Percentiles rank a stretch among this genome's conserved stretches.
Evolutionary conservation across 1,284 basidiomycete species (phyloP).

Genomic region (Ustilago hordei): DNA sequence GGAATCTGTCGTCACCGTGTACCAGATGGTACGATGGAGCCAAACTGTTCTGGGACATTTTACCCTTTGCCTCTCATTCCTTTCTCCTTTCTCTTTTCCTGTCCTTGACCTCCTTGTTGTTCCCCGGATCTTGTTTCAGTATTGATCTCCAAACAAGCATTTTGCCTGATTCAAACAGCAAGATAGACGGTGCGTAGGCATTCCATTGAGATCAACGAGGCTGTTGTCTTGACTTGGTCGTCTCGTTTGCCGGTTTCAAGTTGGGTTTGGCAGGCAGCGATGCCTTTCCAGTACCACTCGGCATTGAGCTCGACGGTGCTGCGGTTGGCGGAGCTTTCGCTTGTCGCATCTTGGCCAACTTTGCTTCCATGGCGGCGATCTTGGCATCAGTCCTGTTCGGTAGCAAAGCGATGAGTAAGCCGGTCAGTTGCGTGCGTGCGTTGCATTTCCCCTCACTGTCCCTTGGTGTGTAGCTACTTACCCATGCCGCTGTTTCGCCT

Average conservation of each 20-base stretch:
- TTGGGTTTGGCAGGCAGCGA: conserved; percentile 35
- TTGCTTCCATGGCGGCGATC: conserved; percentile 95
- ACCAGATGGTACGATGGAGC: conserved; percentile 41
- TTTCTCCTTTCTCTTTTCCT: background rate
- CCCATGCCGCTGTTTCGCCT: conserved; percentile 76
- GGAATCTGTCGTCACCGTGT: conserved; percentile 48
- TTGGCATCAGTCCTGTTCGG: conserved; percentile 77
- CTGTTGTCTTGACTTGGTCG: background rate
- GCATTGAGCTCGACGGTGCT: background rate
- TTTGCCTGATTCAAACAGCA: no score
- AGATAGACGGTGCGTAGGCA: background rate
- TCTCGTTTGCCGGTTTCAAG: conserved; percentile 4
- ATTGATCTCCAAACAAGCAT: background rate
- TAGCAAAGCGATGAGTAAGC: background rate
- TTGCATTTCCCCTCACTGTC: no score
- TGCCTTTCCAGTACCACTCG: conserved; percentile 1
- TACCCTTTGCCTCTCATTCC: background rate
- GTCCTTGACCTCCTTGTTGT: background rate
- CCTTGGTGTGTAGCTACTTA: conserved; percentile 62
- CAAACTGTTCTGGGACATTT: conserved; percentile 58
- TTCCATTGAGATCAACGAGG: conserved; percentile 1
- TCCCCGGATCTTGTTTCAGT: background rate
- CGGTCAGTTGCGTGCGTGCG: background rate
- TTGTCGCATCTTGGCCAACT: conserved; percentile 73
- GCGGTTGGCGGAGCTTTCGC: conserved; percentile 17